Conservation (phyloP, 2,329 filamentous ascomycete species). For the Lachnellula arida region DNA sequence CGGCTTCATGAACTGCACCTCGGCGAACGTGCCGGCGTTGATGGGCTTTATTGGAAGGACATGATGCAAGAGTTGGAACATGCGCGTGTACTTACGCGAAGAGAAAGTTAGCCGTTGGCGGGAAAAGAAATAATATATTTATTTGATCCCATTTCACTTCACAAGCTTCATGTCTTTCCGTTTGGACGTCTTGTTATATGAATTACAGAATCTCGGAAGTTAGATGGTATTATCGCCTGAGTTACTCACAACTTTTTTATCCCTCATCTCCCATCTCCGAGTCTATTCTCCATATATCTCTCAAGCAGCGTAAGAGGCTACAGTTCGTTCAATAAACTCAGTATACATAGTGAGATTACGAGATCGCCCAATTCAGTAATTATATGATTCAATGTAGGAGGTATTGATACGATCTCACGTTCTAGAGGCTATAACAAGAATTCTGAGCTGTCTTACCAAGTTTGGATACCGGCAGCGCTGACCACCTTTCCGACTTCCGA, state of each 20-base stretch:
- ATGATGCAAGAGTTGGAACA: conserved; percentile 14
- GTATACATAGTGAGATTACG: conserved; percentile 13
- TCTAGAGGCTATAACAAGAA: conserved; percentile 13
- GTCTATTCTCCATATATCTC: conserved; percentile 13
- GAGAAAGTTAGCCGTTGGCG: conserved; percentile 12
- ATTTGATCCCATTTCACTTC: conserved; percentile 11
- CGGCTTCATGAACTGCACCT: conserved; percentile 12
- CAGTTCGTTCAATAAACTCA: conserved; percentile 13
- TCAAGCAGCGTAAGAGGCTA: conserved; percentile 12
- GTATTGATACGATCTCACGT: conserved; percentile 12
- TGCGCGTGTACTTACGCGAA: conserved; percentile 12
- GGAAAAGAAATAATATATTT: conserved; percentile 12
- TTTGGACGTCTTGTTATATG: conserved; percentile 9
- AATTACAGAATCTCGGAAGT: conserved; percentile 11
- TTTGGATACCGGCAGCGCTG: conserved; percentile 8
- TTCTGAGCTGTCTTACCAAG: conserved; percentile 13
- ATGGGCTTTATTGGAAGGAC: conserved; percentile 15
- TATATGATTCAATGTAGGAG: conserved; percentile 11
- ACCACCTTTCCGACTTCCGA: conserved; percentile 38
- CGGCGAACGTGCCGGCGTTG: conserved; percentile 11
- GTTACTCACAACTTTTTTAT: conserved; percentile 11
- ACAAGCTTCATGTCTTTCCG: conserved; percentile 10
- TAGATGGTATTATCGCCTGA: conserved; percentile 12
- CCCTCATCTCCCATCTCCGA: conserved; percentile 12
- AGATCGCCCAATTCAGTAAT: conserved; percentile 11